Conservation (phyloP, 2,329 filamentous ascomycete species). For the Tolypocladium album region DNA sequence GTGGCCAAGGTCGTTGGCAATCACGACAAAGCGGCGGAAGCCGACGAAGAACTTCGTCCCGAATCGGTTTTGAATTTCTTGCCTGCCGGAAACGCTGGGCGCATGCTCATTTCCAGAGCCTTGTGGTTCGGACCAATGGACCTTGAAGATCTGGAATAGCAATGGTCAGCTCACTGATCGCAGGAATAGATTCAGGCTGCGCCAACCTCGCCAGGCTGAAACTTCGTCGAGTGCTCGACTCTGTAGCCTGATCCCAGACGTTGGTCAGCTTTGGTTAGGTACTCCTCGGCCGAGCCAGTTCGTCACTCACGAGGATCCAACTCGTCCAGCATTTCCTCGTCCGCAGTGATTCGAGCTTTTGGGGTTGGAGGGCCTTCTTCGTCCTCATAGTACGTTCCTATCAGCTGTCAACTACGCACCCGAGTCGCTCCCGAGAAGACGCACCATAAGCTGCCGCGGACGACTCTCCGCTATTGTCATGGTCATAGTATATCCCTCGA, state of each 20-base stretch:
- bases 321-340: conserved; percentile 9
- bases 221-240: conserved; percentile 26
- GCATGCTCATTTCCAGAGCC: conserved; percentile 23
- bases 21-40: conserved; percentile 43
- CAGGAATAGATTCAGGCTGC: neutral
- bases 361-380: conserved; percentile 13
- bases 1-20: conserved; percentile 39
- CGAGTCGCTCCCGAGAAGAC: neutral
- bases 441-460: conserved; percentile 11
- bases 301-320: conserved; percentile 25
- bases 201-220: conserved; percentile 29
- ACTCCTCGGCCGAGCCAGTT: neutral
- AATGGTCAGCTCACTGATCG: neutral
- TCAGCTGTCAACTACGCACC: conserved; percentile 1
- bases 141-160: conserved; percentile 39
- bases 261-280: neutral
- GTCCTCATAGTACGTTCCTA: conserved; percentile 12
- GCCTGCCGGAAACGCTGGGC: conserved; percentile 20
- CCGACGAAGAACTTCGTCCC: conserved; percentile 33
- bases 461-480: conserved; percentile 4
- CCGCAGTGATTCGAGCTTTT: conserved; percentile 5
- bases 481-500: conserved; percentile 7
- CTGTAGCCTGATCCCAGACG: conserved; percentile 21
- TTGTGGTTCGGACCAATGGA: conserved; percentile 41
- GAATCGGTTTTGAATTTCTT: conserved; percentile 21